A percentile compares a stretch with the other conserved stretches of the same genome.
Evolutionary conservation across 495 filamentous ascomycete species (phyloP).

Genomic region (Choiromyces venosus): DNA sequence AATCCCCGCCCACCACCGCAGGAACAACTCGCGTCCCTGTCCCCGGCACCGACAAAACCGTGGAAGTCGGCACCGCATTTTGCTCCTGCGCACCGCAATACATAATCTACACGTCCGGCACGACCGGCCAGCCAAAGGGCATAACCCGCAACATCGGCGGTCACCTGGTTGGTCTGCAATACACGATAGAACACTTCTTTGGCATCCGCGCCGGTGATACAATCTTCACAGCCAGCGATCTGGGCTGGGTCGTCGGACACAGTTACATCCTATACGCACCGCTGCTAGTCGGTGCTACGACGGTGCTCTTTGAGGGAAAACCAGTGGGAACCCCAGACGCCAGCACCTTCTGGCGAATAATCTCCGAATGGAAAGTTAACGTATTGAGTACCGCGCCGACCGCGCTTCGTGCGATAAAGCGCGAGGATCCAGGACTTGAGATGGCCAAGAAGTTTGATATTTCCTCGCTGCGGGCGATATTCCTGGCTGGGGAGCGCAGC

Average conservation of each 20-base stretch:
- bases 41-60: neutral
- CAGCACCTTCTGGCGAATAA: slow-evolving; percentile 77
- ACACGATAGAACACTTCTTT: slow-evolving; percentile 74
- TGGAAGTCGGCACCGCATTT: slow-evolving; percentile 59
- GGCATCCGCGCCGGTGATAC: slow-evolving; percentile 74
- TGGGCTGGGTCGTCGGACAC: slow-evolving; percentile 78
- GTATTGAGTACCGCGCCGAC: slow-evolving; percentile 80
- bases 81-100: slow-evolving; percentile 72
- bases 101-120: slow-evolving; percentile 82
- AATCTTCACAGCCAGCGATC: slow-evolving; percentile 61
- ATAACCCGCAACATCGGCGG: slow-evolving; percentile 78
- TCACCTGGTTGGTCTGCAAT: slow-evolving; percentile 76
- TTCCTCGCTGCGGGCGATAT: slow-evolving; percentile 62
- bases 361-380: slow-evolving; percentile 79
- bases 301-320: slow-evolving; percentile 86
- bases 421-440: slow-evolving; percentile 71
- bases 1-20: slow-evolving; percentile 22
- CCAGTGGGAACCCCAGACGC: slow-evolving; percentile 85
- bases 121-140: slow-evolving; percentile 83
- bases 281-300: slow-evolving; percentile 75
- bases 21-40: neutral
- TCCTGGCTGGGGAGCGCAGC: slow-evolving; percentile 82
- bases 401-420: slow-evolving; percentile 77
- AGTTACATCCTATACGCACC: slow-evolving; percentile 82
- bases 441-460: slow-evolving; percentile 63